A percentile compares a stretch with the other conserved stretches of the same genome.
Evolutionary conservation across 225 moss, liverwort and hornwort species (phyloP).

Genomic region (Pleurozium schreberi): DNA sequence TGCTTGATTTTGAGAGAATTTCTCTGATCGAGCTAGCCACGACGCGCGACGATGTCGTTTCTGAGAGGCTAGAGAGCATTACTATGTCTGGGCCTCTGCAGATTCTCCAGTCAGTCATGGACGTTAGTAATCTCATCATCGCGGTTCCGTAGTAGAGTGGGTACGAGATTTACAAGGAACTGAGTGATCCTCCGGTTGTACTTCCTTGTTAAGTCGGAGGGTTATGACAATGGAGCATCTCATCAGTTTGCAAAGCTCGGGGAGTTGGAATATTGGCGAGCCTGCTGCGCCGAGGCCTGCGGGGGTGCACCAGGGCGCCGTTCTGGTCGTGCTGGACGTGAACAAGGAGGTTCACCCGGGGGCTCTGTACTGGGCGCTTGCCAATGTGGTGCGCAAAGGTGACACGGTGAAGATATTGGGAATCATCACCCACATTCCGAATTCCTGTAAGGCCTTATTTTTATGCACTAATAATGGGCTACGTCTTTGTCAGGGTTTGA

Average conservation of each 20-base stretch:
- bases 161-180: not conserved
- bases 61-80: not conserved
- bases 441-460: slow-evolving; percentile 13
- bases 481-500: not conserved
- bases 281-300: not conserved
- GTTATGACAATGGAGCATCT: slow-evolving; percentile 13
- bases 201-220: not conserved
- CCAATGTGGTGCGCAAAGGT: slow-evolving; percentile 24
- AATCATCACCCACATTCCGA: slow-evolving; percentile 30
- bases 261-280: slow-evolving; percentile 6
- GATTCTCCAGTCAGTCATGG: not conserved
- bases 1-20: not conserved
- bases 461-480: not conserved
- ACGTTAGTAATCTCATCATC: not conserved
- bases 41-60: not conserved
- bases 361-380: slow-evolving; percentile 33
- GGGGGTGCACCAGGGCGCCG: slow-evolving; percentile 4
- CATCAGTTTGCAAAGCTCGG: slow-evolving; percentile 15
- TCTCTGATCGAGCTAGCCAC: not conserved
- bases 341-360: slow-evolving; percentile 15
- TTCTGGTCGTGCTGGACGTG: slow-evolving; percentile 31
- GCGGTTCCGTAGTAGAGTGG: not conserved
- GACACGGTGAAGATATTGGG: slow-evolving; percentile 35
- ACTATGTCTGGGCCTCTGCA: not conserved
- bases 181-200: not conserved